Evolutionary conservation across 1,284 basidiomycete genomes (phyloP).

Genomic region (Fistulinella staudtii): DNA sequence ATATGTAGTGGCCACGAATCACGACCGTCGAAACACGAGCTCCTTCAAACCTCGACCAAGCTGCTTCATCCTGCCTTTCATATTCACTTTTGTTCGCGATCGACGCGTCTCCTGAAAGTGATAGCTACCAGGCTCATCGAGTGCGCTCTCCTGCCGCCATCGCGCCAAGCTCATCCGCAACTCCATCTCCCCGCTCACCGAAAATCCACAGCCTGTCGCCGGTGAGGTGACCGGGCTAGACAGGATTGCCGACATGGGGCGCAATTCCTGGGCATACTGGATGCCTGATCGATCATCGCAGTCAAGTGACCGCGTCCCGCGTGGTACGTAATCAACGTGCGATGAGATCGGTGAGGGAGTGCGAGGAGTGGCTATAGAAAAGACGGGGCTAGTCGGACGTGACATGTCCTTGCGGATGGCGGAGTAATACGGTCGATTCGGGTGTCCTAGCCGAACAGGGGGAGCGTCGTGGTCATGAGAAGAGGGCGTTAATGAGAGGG

Average conservation of each 20-base stretch:
- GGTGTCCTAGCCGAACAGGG: slow-evolving; percentile 46
- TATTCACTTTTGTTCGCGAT: slow-evolving; percentile 17
- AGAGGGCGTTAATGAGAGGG: slow-evolving; percentile 17
- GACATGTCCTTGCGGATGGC: slow-evolving; percentile 59
- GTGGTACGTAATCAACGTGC: slow-evolving; percentile 24
- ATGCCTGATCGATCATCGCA: slow-evolving; percentile 27
- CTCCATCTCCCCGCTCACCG: slow-evolving; percentile 58
- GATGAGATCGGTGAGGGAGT: slow-evolving; percentile 26
- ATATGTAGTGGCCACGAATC: slow-evolving; percentile 2
- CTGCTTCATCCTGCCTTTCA: slow-evolving; percentile 40
- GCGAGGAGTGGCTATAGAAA: slow-evolving; percentile 21
- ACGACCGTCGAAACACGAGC: slow-evolving; percentile 33
- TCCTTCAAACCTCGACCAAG: slow-evolving; percentile 42
- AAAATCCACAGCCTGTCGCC: slow-evolving; percentile 38
- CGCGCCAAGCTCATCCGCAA: slow-evolving; percentile 53
- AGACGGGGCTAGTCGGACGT: slow-evolving; percentile 35
- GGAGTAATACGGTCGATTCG: slow-evolving; percentile 56
- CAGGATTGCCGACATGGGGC: slow-evolving; percentile 33
- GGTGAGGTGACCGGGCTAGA: slow-evolving; percentile 22
- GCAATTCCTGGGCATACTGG: slow-evolving; percentile 20
- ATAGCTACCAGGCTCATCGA: slow-evolving; percentile 26
- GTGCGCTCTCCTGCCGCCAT: slow-evolving; percentile 33
- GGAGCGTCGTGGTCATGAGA: slow-evolving; percentile 23
- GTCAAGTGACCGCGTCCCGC: slow-evolving; percentile 31
- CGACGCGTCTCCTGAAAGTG: slow-evolving; percentile 28